Evolutionary conservation across 208 protist species (phyloP).

Genomic region (Acanthamoeba healyi): DNA sequence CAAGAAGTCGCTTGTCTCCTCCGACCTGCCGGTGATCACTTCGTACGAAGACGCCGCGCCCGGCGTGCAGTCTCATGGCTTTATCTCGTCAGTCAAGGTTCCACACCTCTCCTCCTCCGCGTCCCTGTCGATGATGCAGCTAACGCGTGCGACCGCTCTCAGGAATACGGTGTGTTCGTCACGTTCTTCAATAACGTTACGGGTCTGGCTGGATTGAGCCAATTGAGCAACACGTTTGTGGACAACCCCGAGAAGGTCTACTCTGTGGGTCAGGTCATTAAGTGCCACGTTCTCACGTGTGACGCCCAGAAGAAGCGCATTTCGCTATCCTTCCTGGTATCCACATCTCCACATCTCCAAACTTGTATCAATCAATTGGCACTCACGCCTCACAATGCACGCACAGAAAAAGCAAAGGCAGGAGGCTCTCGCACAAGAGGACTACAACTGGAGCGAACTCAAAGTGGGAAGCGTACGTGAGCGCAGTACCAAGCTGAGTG

Average conservation of each 20-base stretch:
- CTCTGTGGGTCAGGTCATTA: conserved; percentile 49
- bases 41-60: conserved; percentile 64
- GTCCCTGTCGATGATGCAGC: background rate
- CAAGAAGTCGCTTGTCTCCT: conserved; percentile 57
- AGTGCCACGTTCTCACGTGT: conserved; percentile 62
- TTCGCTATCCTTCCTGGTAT: conserved; percentile 60
- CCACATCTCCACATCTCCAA: background rate
- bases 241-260: conserved; percentile 31
- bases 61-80: conserved; percentile 53
- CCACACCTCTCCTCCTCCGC: background rate
- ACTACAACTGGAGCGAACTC: conserved; percentile 14
- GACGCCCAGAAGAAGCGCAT: conserved; percentile 64
- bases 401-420: conserved; percentile 60
- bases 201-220: conserved; percentile 26
- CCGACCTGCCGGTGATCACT: conserved; percentile 66
- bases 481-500: background rate
- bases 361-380: no score
- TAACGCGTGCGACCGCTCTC: background rate
- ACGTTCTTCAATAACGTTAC: conserved; percentile 72
- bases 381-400: background rate
- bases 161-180: conserved; percentile 70
- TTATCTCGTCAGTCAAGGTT: conserved; percentile 63
- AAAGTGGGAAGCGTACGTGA: conserved; percentile 43
- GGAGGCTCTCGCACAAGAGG: conserved; percentile 20
- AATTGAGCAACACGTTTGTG: conserved; percentile 58